phyloP scores from a whole-genome alignment of 257 asterid species.

The Nicotiana attenuata region DNA sequence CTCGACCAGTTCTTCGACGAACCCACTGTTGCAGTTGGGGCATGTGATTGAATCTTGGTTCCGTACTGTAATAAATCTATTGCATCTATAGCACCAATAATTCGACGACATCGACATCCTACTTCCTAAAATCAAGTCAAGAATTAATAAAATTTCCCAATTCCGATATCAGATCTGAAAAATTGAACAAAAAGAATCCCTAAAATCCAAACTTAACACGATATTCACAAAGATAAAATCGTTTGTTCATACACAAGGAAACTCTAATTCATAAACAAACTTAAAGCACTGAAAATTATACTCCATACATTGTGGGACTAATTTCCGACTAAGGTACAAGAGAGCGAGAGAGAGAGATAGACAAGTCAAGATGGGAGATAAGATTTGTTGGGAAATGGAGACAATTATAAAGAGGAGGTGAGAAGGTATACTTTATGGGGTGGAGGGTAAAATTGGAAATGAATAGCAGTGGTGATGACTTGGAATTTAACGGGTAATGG shows the following conservation, averaged over 20 bases:
- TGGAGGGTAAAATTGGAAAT: not conserved
- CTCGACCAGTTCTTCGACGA: constrained; percentile 55
- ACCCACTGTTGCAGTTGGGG: constrained; percentile 68
- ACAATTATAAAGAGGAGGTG: not conserved
- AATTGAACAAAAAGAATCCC: not conserved
- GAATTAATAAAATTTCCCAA: not conserved
- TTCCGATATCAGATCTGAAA: constrained; percentile 8
- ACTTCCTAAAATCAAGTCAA: not conserved
- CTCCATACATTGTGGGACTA: not conserved
- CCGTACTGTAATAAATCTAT: constrained; percentile 51
- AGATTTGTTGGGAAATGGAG: not conserved
- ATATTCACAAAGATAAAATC: too few species aligned
- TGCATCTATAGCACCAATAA: constrained; percentile 78
- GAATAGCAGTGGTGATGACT: not conserved
- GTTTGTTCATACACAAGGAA: not conserved
- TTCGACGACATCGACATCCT: constrained; percentile 42
- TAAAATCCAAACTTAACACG: not conserved
- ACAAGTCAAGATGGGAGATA: not conserved
- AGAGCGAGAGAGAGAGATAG: not conserved
- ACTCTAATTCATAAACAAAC: not conserved
- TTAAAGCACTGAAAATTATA: too few species aligned
- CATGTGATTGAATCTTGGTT: constrained; percentile 47
- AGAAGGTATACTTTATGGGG: not conserved
- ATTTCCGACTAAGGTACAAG: not conserved
- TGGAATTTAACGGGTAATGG: not conserved